Percentiles rank a stretch among this genome's conserved stretches.
phyloP scores from a whole-genome alignment of 1,139 yeast genomes.

The Debaryomycetaceae sp. region DNA sequence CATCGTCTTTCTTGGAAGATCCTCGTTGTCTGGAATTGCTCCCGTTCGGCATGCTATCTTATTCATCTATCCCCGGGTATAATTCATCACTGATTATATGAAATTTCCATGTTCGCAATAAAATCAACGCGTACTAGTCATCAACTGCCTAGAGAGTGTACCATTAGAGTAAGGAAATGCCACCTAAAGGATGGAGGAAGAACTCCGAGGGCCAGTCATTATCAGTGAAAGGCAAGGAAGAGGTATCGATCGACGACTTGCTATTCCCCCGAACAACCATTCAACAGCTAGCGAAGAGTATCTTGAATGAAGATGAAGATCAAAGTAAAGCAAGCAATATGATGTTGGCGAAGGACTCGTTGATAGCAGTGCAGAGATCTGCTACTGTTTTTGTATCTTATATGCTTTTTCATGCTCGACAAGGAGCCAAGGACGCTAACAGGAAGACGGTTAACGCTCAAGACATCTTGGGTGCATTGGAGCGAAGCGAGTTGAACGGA shows the following conservation, averaged over 20 bases:
- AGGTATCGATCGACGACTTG: slow-evolving; percentile 63
- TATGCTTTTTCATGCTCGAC: slow-evolving; percentile 59
- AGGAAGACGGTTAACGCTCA: slow-evolving; percentile 65
- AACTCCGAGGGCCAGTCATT: slow-evolving; percentile 64
- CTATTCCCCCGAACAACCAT: slow-evolving; percentile 66
- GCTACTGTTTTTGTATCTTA: slow-evolving; percentile 74
- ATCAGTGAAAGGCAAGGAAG: slow-evolving; percentile 53
- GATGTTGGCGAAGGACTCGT: slow-evolving; percentile 60
- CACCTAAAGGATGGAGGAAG: slow-evolving; percentile 82
- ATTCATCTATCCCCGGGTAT: not conserved
- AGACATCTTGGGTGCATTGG: slow-evolving; percentile 60
- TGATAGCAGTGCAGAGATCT: slow-evolving; percentile 63
- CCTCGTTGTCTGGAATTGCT: not conserved
- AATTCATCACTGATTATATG: not conserved
- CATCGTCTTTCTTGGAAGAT: slow-evolving; percentile 10
- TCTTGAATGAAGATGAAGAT: slow-evolving; percentile 29
- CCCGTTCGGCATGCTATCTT: not conserved
- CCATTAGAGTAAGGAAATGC: slow-evolving; percentile 40
- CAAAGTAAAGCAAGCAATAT: slow-evolving; percentile 28
- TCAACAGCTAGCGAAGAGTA: slow-evolving; percentile 51
- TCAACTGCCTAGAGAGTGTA: not conserved
- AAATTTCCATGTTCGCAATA: not conserved
- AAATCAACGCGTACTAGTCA: not conserved
- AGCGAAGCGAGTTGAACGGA: slow-evolving; percentile 50
- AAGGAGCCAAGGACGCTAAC: slow-evolving; percentile 45